Evolutionary conservation across 2,329 filamentous ascomycete genomes (phyloP).

Genomic region (Aspergillus pseudoterreus): DNA sequence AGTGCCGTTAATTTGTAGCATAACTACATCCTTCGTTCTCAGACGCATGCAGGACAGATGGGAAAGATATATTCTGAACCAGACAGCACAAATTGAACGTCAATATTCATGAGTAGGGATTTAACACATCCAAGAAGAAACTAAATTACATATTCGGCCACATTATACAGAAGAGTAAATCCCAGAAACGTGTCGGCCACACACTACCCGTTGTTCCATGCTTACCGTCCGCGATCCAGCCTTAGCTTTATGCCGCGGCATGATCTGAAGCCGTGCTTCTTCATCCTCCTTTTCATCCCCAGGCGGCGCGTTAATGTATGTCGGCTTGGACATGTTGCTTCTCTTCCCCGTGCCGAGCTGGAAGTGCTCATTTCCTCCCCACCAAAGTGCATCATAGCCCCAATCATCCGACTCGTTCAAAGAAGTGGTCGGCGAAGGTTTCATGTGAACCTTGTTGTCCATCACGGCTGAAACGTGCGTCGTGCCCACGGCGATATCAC

Average conservation of each 20-base stretch:
- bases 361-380: conserved; percentile 91
- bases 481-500: conserved; percentile 68
- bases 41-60: too few relatives aligned
- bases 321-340: conserved; percentile 71
- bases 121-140: background rate
- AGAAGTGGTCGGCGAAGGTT: conserved; percentile 48
- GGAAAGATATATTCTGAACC: too few relatives aligned
- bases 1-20: too few relatives aligned
- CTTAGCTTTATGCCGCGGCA: conserved; percentile 67
- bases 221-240: conserved; percentile 67
- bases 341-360: conserved; percentile 90
- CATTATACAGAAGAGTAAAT: conserved; percentile 67
- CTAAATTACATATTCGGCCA: conserved; percentile 2
- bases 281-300: conserved; percentile 57
- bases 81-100: too few relatives aligned
- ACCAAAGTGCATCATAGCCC: conserved; percentile 86
- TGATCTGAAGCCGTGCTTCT: conserved; percentile 74
- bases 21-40: too few relatives aligned
- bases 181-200: conserved; percentile 74
- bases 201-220: conserved; percentile 84
- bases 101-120: too few relatives aligned
- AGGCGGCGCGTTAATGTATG: conserved; percentile 73
- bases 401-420: conserved; percentile 73
- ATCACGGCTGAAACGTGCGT: conserved; percentile 81
- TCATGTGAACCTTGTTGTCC: conserved; percentile 71